Evolutionary conservation across 768 basidiomycete species (phyloP), one percentile per base, ranked within the genome.

Genomic region (Lentinus tigrinus): DNA sequence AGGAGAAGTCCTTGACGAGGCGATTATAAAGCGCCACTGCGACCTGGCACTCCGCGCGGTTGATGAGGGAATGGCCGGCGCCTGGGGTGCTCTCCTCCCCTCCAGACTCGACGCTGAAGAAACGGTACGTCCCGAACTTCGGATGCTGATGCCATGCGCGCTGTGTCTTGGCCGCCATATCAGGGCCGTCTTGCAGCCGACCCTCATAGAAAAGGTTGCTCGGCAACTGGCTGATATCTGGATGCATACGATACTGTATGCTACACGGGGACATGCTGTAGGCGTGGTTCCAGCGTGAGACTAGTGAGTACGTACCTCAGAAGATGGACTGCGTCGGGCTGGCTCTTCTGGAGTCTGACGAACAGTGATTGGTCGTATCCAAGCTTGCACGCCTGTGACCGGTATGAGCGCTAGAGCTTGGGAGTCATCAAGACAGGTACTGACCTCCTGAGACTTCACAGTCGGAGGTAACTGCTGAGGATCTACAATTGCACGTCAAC

Each of bases 171-270:
- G 66, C 63, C 10, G 78, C 88, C 95, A 99, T 98, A 47, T 82
- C 81, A 3, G 93, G 94, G 1, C 97, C 97, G 70, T 99, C 93
- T 43, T 82, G 75, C 10, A 99, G 76, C 36, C 82, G 79, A 7
- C 86, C 85, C 52, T 86, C 75, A 69, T 99, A 99, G 74, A 99
- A 99, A 2, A 94, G 73, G 46, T 78, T 80, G 58, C 95, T 97
- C 0, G 97, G 97, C 17, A 99, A 81, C 50, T 78, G 78, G 61
- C 94, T 96, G 68, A 98, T 98, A 51, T 92, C 87, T 1, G 96
- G 96, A 69, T 99, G 95, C 97, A 99, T 99, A 63, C 97, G 95
- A 70, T 99, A 99, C 75, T 99, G 97, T 40, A 99, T 98, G 65
- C 96, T 98, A 48, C 23, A 58, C 24, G 21, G 13, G 19, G 28